Base-by-base conservation (phyloP, 2,329 filamentous ascomycete genomes). In the Aspergillus terreus region DNA sequence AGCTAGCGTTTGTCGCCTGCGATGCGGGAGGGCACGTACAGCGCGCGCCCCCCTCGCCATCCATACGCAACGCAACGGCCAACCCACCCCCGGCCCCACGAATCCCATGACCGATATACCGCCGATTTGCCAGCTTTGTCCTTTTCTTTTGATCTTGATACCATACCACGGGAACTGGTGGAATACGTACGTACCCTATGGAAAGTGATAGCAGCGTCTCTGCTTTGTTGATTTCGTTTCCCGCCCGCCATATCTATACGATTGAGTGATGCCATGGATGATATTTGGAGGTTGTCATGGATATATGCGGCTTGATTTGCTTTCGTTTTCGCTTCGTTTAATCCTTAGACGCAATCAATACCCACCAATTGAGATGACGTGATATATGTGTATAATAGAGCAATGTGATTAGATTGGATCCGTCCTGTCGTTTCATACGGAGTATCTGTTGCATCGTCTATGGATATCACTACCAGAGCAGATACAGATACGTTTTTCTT, bases 201-300 rank as follows among this genome's bases (percentile, higher is more conserved):
- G 40, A 23, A 38, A 36, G 38, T 25, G 44, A 49, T 27, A 32
- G 43, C 17, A 38, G 33, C 38, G 47, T 49, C 23, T 41, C 14
- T 50, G 52, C 49, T 49, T 43, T 50, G 45, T 41, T 36, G 45
- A 46, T 51, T 57, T 57, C 57, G 19, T 62, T 61, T 59, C 56
- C 27, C 7, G 27, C 27, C 27, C 10, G 27, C 27, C 27, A 30
- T 30, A 30, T 30, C 27, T 47, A 47, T 30, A 19, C 23, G 40
- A 47, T 44, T 44, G 32, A 44, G 27, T 54, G 42, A 47, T 45
- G 27, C 43, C 11, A 52, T 42, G 46, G 40, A 42, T 38, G 35
- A 33, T 48, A 27, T 42, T 47, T 49, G 32, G 47, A 48, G 36
- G 25, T 42, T 51, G 36, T 38, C 15, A 38, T 38, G 35, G 35